Percentiles rank a stretch among this genome's conserved stretches.
phyloP scores from a whole-genome alignment of 2,329 filamentous ascomycete species.

The Epichloe coenophiala region DNA sequence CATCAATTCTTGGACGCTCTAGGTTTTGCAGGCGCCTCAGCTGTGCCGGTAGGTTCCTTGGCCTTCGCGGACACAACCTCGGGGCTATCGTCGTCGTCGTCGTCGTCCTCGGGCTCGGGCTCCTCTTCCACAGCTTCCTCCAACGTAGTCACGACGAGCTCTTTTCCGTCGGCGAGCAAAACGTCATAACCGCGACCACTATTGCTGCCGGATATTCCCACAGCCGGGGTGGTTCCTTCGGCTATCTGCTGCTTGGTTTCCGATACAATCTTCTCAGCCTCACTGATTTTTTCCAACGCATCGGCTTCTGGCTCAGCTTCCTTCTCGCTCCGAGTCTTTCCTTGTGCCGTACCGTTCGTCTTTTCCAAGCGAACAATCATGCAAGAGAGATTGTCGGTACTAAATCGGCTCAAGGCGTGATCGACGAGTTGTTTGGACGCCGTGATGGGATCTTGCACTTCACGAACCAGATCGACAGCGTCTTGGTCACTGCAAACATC shows the following conservation, averaged over 20 bases:
- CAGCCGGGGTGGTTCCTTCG: conserved; percentile 34
- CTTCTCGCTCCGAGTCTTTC: conserved; percentile 37
- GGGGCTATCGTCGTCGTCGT: conserved; percentile 19
- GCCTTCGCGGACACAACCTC: conserved; percentile 10
- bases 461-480: conserved; percentile 80
- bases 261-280: conserved; percentile 47
- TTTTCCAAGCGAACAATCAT: conserved; percentile 92
- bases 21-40: neutral
- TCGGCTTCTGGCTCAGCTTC: conserved; percentile 29
- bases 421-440: conserved; percentile 87
- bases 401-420: conserved; percentile 82
- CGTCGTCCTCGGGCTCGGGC: conserved; percentile 16
- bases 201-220: conserved; percentile 50
- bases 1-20: conserved; percentile 8
- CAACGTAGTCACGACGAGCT: conserved; percentile 39
- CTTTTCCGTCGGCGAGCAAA: conserved; percentile 22
- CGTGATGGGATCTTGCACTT: conserved; percentile 63
- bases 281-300: conserved; percentile 33
- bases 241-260: conserved; percentile 46
- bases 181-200: conserved; percentile 42
- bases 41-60: conserved; percentile 4
- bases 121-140: conserved; percentile 40
- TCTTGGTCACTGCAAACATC: conserved; percentile 97
- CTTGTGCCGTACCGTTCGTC: conserved; percentile 31
- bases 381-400: conserved; percentile 92